phyloP scores from a whole-genome alignment of 352 stramenopile species.

The Poterioochromonas sp. region DNA sequence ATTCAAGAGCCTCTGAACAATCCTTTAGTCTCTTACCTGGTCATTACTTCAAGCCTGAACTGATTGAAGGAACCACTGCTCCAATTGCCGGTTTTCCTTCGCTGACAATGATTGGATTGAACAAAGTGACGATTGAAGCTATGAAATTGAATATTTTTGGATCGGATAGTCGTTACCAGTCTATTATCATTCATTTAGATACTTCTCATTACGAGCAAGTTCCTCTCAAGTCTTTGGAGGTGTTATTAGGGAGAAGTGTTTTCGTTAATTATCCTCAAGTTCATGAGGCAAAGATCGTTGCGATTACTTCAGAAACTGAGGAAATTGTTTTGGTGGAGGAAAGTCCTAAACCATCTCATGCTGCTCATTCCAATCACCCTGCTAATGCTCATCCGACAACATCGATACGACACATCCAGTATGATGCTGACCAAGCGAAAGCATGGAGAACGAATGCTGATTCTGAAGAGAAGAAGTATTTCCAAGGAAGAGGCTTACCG shows the following conservation, averaged over 20 bases:
- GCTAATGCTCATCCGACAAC: constrained; percentile 23
- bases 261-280: constrained; percentile 97
- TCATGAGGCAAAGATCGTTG: constrained; percentile 82
- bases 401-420: constrained; percentile 50
- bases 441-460: constrained; percentile 59
- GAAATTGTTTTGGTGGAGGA: constrained; percentile 39
- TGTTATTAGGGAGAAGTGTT: constrained; percentile 59
- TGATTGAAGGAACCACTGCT: constrained; percentile 59
- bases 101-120: constrained; percentile 62
- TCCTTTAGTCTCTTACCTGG: constrained; percentile 48
- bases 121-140: constrained; percentile 49
- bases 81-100: constrained; percentile 66
- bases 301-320: constrained; percentile 50
- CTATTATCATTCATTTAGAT: constrained; percentile 53
- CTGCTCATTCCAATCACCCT: no score
- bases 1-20: constrained; percentile 51
- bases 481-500: constrained; percentile 61
- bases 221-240: constrained; percentile 50
- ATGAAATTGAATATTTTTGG: constrained; percentile 88
- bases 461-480: constrained; percentile 57
- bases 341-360: background rate
- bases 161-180: constrained; percentile 65
- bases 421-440: constrained; percentile 42
- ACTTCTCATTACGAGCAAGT: constrained; percentile 48
- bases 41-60: constrained; percentile 56